Base-by-base conservation (phyloP, 108 stramenopile species). In the Seminavis robusta region DNA sequence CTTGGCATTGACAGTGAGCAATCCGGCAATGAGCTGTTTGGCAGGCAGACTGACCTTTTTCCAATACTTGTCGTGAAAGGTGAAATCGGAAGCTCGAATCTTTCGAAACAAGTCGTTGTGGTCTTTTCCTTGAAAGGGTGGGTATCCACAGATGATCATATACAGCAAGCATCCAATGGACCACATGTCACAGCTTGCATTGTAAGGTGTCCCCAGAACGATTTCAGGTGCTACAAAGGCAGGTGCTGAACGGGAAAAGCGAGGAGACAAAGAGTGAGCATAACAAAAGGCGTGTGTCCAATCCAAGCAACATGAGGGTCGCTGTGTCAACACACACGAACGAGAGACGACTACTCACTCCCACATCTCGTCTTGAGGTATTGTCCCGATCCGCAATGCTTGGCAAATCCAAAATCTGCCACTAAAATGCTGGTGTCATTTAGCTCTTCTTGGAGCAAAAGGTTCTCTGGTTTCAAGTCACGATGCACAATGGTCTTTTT, bases 201-300 rank as follows among this genome's bases (percentile, higher is more conserved):
- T 84, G 53, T 97, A 98, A 17, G 54, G 64, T 21, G 74, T 65
- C 0, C 87, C 82, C 5, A 77, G 57, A 24, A 96, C 33, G 23
- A 98, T 85, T 69, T 98, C 97, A 1, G 97, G 97, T 0, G 97
- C 95, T 13, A 98, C 95, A 67, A 95, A 97, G 13, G 94, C 92
- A 13, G 94, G 95, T 20, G 98, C 98, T 4, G 13, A 37, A 13
- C 76, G 24, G 15, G 9, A 15, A 56, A 39, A 21, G 11, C 10
- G 24, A 44, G 3, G 40, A 28, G 10, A 45, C 28, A 20, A 43
- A 34, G 21, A 47, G 40, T 34, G 9, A 27, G 9, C 6, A n/a
- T 20, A 10, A 53, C 11, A 53, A 49, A 17, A 20, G 16, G 27
- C n/a, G 6, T 20, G 38, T 21, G n/a, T n/a, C n/a, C n/a, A n/a